Evolutionary conservation across 345 rosid species (phyloP).

Genomic region (Brassica cretica): DNA sequence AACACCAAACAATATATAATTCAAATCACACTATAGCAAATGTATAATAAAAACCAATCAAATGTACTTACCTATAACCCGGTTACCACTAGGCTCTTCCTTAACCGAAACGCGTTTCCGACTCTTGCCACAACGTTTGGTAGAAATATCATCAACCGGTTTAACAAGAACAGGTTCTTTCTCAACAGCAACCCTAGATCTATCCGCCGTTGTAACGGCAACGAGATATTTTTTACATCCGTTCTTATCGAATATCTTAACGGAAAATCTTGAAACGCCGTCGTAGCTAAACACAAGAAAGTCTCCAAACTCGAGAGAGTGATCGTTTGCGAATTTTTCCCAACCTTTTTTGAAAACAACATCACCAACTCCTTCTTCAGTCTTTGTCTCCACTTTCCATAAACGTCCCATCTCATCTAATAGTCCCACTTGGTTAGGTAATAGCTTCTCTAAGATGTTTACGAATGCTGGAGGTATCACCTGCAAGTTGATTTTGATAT

Average conservation of each 20-base stretch:
- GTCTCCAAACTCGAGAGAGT: conserved; percentile 34
- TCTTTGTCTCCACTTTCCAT: conserved; percentile 23
- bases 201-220: background rate
- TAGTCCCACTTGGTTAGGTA: conserved; percentile 23
- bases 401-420: conserved; percentile 29
- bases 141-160: background rate
- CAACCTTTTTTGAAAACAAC: conserved; percentile 32
- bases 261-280: conserved; percentile 25
- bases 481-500: background rate
- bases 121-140: background rate
- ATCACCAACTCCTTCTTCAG: conserved; percentile 16
- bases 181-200: conserved; percentile 28
- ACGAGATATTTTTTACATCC: conserved; percentile 19
- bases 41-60: background rate
- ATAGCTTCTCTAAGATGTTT: conserved; percentile 22
- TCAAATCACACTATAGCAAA: background rate
- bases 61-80: conserved; percentile 10
- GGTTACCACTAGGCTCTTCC: background rate
- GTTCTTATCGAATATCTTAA: conserved; percentile 24
- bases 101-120: conserved; percentile 10
- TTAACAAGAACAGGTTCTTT: background rate
- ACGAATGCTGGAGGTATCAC: conserved; percentile 38
- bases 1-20: background rate
- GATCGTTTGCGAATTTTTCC: conserved; percentile 22
- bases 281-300: conserved; percentile 24